phyloP scores from a whole-genome alignment of 768 basidiomycete species.

The Lepiota venenata region DNA sequence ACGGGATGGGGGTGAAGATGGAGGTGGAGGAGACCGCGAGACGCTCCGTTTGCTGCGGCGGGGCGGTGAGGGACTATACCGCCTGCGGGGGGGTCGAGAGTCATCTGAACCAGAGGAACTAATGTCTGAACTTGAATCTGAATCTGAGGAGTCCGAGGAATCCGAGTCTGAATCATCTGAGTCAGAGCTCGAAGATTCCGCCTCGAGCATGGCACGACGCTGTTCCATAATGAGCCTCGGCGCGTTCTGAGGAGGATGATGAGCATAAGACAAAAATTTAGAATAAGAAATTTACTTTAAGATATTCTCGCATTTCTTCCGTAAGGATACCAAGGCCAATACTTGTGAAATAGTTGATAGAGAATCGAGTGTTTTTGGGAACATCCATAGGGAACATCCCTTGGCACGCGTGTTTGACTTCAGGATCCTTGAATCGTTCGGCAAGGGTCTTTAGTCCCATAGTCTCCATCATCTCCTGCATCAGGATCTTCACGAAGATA shows the following conservation, averaged over 20 bases:
- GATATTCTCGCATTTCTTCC: slow-evolving; percentile 94
- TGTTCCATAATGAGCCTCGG: slow-evolving; percentile 93
- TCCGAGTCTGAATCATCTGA: slow-evolving; percentile 29
- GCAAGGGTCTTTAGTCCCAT: slow-evolving; percentile 88
- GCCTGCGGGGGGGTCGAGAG: slow-evolving; percentile 20
- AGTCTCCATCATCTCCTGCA: slow-evolving; percentile 92
- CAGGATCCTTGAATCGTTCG: slow-evolving; percentile 87
- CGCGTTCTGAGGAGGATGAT: slow-evolving; percentile 63
- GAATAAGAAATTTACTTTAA: slow-evolving; percentile 59
- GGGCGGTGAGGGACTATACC: slow-evolving; percentile 22
- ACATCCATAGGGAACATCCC: slow-evolving; percentile 96
- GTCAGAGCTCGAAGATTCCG: slow-evolving; percentile 46
- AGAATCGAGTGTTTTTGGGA: slow-evolving; percentile 93
- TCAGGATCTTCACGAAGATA: slow-evolving; percentile 97
- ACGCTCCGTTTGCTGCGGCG: slow-evolving; percentile 7
- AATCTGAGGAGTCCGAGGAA: slow-evolving; percentile 18
- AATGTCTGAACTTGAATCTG: slow-evolving; percentile 16
- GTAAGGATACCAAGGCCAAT: slow-evolving; percentile 89
- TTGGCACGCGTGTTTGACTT: slow-evolving; percentile 65
- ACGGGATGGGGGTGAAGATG: background rate
- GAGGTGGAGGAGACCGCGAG: background rate
- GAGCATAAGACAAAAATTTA: background rate
- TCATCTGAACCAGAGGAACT: slow-evolving; percentile 9
- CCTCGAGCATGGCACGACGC: slow-evolving; percentile 82
- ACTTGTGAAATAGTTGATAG: slow-evolving; percentile 98